phyloP scores from a whole-genome alignment of 768 basidiomycete genomes.

The Boletus fagicola region DNA sequence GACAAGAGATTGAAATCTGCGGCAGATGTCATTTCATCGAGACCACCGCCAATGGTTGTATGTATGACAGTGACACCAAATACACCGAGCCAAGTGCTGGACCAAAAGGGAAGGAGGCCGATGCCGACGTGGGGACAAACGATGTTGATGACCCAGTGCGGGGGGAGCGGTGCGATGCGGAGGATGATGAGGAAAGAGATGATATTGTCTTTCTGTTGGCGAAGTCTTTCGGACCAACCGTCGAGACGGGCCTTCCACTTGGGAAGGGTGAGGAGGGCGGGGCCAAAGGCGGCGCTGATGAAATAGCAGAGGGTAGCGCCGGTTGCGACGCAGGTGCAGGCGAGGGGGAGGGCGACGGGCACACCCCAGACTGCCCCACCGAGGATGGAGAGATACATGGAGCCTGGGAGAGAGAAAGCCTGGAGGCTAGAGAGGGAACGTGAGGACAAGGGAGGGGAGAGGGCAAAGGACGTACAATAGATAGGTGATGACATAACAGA shows the following conservation, averaged over 20 bases:
- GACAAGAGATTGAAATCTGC: conserved; percentile 94
- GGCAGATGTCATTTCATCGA: conserved; percentile 93
- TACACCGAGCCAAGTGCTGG: conserved; percentile 85
- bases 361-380: conserved; percentile 97
- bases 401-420: conserved; percentile 94
- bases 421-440: conserved; percentile 61
- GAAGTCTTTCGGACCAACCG: conserved; percentile 77
- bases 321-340: conserved; percentile 86
- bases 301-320: conserved; percentile 92
- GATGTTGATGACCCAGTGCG: conserved; percentile 96
- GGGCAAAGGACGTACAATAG: conserved; percentile 68
- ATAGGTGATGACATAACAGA: conserved; percentile 88
- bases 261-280: conserved; percentile 84
- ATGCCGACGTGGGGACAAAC: conserved; percentile 93
- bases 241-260: conserved; percentile 82
- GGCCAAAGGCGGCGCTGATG: conserved; percentile 88
- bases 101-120: conserved; percentile 81
- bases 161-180: conserved; percentile 90
- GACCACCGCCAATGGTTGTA: conserved; percentile 87
- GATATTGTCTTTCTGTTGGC: conserved; percentile 76
- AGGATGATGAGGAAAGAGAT: conserved; percentile 93
- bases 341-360: conserved; percentile 79
- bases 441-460: conserved; percentile 6
- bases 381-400: conserved; percentile 97
- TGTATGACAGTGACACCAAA: conserved; percentile 92